phyloP scores from a whole-genome alignment of 2,329 filamentous ascomycete species.

The Bipolaris zeicola region DNA sequence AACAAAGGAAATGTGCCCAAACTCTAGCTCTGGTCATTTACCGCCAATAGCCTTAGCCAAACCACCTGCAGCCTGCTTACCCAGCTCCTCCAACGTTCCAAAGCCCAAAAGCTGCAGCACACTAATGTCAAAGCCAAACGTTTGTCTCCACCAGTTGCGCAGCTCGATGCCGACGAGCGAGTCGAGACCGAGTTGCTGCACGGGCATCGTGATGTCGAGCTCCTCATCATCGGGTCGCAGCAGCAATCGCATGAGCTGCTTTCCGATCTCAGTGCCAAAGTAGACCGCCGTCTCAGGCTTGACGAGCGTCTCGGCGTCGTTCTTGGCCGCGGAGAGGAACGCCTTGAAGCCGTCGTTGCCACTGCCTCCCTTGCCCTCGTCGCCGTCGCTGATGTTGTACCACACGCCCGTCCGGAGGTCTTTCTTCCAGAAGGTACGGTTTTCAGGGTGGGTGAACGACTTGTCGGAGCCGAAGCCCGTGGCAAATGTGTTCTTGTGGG shows the following conservation, averaged over 20 bases:
- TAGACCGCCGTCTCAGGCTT: conserved; percentile 6
- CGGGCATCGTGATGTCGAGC: conserved; percentile 13
- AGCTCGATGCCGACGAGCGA: conserved; percentile 47
- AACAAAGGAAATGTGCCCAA: no score
- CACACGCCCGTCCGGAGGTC: conserved; percentile 34
- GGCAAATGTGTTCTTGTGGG: conserved; percentile 3
- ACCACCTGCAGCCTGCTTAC: background rate
- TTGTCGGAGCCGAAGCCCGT: conserved; percentile 25
- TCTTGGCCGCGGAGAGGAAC: conserved; percentile 15
- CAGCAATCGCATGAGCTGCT: conserved; percentile 22
- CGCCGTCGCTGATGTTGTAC: conserved; percentile 19
- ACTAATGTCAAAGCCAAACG: conserved; percentile 36
- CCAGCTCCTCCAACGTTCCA: conserved; percentile 22
- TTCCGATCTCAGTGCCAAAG: conserved; percentile 30
- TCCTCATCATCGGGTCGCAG: conserved; percentile 25
- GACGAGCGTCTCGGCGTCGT: conserved; percentile 17
- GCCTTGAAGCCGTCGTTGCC: conserved; percentile 12
- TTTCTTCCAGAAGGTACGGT: conserved; percentile 21
- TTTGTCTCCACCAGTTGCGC: conserved; percentile 47
- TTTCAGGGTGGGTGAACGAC: conserved; percentile 25
- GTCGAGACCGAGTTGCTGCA: conserved; percentile 41
- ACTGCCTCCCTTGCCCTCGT: background rate
- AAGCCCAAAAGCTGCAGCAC: conserved; percentile 30
- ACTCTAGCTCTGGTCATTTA: background rate
- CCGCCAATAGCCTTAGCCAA: background rate